Base-by-base conservation (phyloP, 345 rosid species). In the Murraya koenigii region DNA sequence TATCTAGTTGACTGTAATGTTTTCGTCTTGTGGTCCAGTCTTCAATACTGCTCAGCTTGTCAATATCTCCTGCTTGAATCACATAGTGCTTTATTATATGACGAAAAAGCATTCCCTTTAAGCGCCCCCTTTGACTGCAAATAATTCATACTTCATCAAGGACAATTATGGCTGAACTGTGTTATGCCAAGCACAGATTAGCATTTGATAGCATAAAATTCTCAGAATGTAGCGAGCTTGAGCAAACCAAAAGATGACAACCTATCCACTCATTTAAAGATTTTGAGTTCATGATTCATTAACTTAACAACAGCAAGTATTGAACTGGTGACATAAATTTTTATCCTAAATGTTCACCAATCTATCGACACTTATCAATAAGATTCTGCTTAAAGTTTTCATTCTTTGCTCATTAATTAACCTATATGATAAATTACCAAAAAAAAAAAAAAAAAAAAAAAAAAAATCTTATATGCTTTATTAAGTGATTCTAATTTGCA, bases 71-170 rank as follows among this genome's bases (percentile, higher is more conserved):
- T 17, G 85, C 96, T 84, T 88, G 91, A 80, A 91, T 87, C 69
- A 90, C 85, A 65, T 80, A 85, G 76, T 87, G 86, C 75, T 92
- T 90, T 58, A 92, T 86, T 56, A 90, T 91, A 59, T 81, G 87
- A 55, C 74, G 86, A 72, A 92, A 90, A 80, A 79, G 88, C 88
- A 90, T 84, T 52, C 94, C 91, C 63, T 81, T 88, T 83, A 89
- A 90, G 74, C 88, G 80, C 64, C 87, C 92, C 75, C 84, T 90
- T 83, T 90, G 90, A 80, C 96, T 89, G 86, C 82, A 65, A 79
- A 71, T 70, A 39, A 65, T 68, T 74, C 47, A 67, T 66, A 79
- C 44, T 35, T 66, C 41, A 70, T 66, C 1, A 79, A 22, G 58
- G 60, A 74, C 41, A 52, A 35, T 7, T 30, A 13, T 39, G 17